phyloP scores from a whole-genome alignment of 768 basidiomycete genomes.

The Lactarius tabidus region DNA sequence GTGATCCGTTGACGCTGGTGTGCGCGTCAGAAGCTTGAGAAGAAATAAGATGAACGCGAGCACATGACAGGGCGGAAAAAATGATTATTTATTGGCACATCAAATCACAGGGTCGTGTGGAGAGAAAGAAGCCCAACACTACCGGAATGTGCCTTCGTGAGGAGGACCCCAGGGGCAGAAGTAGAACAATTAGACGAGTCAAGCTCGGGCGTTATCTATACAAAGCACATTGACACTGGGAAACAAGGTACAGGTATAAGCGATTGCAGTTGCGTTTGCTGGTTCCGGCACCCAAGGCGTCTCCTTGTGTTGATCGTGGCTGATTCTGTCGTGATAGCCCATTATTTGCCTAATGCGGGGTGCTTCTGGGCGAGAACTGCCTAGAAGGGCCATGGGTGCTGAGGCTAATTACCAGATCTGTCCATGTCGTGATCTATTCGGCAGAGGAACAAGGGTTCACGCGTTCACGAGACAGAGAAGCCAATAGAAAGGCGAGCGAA shows the following conservation, averaged over 20 bases:
- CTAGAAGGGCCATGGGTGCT: background rate
- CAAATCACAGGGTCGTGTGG: conserved; percentile 14
- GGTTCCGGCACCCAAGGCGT: background rate
- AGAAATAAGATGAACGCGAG: conserved; percentile 12
- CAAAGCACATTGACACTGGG: background rate
- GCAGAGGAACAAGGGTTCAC: background rate
- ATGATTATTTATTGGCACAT: conserved; percentile 14
- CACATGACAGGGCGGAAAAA: conserved; percentile 15
- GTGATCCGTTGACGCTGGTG: conserved; percentile 10
- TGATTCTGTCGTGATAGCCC: conserved; percentile 9
- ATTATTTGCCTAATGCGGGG: background rate
- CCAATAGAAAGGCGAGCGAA: background rate
- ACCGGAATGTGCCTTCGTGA: background rate
- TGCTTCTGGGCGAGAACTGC: conserved; percentile 5
- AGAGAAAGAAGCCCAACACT: conserved; percentile 6
- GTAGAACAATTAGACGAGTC: background rate
- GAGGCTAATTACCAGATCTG: background rate
- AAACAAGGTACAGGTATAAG: background rate
- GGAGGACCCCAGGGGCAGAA: background rate
- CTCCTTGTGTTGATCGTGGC: conserved; percentile 1
- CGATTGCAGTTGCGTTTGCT: background rate
- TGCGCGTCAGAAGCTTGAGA: conserved; percentile 19
- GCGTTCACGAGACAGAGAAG: background rate
- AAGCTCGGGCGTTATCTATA: background rate
- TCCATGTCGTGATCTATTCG: background rate